Percentiles rank a stretch among this genome's conserved stretches.
Conservation (phyloP, 176 grass and related monocot species). For the Triticum aestivum region DNA sequence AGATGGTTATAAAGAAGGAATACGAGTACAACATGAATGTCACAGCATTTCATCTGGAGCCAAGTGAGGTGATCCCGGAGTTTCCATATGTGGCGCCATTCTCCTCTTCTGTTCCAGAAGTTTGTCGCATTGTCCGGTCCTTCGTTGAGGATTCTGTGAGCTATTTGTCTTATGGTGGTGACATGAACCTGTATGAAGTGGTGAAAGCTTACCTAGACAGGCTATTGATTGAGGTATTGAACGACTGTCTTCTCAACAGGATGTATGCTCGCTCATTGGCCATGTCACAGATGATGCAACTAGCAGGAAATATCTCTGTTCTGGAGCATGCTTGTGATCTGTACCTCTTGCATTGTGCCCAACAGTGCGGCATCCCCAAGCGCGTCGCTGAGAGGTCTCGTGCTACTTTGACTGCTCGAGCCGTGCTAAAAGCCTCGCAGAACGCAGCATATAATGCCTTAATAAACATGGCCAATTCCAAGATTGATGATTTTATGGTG, state of each 20-base stretch:
- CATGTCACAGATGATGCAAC: slow-evolving; percentile 85
- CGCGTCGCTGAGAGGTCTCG: slow-evolving; percentile 64
- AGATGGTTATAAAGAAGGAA: slow-evolving; percentile 87
- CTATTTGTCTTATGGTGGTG: slow-evolving; percentile 70
- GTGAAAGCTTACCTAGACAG: slow-evolving; percentile 73
- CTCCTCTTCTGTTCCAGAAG: slow-evolving; percentile 81
- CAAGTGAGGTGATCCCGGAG: slow-evolving; percentile 53
- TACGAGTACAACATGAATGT: slow-evolving; percentile 84
- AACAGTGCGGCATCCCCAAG: slow-evolving; percentile 65
- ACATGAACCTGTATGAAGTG: slow-evolving; percentile 60
- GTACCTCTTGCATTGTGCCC: slow-evolving; percentile 58
- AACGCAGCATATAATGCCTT: slow-evolving; percentile 82
- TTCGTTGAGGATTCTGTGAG: slow-evolving; percentile 89
- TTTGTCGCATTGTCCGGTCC: slow-evolving; percentile 66
- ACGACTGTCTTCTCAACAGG: slow-evolving; percentile 66
- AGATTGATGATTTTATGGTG: slow-evolving; percentile 81
- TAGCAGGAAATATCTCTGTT: slow-evolving; percentile 74
- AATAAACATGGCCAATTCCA: slow-evolving; percentile 68
- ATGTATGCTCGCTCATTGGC: slow-evolving; percentile 64
- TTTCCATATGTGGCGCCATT: slow-evolving; percentile 77
- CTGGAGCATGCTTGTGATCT: slow-evolving; percentile 66
- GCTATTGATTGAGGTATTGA: slow-evolving; percentile 90
- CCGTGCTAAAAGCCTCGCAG: slow-evolving; percentile 80
- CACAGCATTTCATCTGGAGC: slow-evolving; percentile 61
- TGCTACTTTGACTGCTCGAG: slow-evolving; percentile 67